Evolutionary conservation across 1,139 yeast genomes (phyloP).

Genomic region (Sugiyamaella grinbergsii): DNA sequence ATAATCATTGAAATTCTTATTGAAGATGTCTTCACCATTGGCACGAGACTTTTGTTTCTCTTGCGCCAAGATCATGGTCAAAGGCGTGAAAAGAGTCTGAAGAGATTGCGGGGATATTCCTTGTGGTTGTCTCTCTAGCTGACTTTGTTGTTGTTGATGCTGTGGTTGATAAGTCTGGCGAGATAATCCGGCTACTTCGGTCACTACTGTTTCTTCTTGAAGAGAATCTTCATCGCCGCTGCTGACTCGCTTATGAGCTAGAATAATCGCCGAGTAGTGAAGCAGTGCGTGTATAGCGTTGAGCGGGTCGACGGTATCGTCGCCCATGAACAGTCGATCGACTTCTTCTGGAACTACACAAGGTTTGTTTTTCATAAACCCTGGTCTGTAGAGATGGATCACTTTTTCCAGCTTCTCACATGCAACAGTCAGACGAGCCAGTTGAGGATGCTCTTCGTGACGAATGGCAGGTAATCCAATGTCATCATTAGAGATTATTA

Average conservation of each 20-base stretch:
- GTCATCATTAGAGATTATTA: conserved; percentile 45
- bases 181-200: conserved; percentile 28
- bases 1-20: background rate
- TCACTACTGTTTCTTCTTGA: conserved; percentile 28
- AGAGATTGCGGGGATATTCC: conserved; percentile 19
- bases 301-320: conserved; percentile 34
- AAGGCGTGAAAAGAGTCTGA: conserved; percentile 28
- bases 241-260: conserved; percentile 40
- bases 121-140: conserved; percentile 11
- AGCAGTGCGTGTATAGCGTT: conserved; percentile 38
- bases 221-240: conserved; percentile 24
- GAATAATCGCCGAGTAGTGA: conserved; percentile 38
- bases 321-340: conserved; percentile 32
- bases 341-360: conserved; percentile 31
- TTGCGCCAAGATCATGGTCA: conserved; percentile 34
- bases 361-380: conserved; percentile 15
- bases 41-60: conserved; percentile 21
- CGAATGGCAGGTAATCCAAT: conserved; percentile 43
- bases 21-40: conserved; percentile 9
- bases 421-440: conserved; percentile 40
- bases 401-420: conserved; percentile 44
- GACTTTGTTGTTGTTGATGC: conserved; percentile 3
- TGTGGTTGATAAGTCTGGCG: conserved; percentile 14
- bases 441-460: conserved; percentile 32
- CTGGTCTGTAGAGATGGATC: conserved; percentile 44